Conservation (phyloP, 108 stramenopile species). For the Aurantiochytrium sp. region DNA sequence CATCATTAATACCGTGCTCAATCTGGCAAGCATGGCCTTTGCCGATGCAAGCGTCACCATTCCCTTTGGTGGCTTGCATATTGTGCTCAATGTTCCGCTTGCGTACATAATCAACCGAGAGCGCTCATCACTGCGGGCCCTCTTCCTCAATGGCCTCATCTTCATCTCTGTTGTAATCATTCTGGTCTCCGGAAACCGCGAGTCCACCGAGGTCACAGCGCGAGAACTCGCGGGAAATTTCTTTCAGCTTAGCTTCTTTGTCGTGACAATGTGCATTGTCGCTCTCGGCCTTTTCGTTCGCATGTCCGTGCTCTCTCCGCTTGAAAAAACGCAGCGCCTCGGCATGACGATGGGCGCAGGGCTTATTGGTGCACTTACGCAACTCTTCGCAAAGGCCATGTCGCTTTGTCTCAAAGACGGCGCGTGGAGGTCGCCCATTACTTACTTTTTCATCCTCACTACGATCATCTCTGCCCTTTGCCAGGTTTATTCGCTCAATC, state of each 20-base stretch:
- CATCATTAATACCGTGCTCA: not conserved
- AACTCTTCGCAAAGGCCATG: not conserved
- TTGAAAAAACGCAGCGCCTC: not conserved
- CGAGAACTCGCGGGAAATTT: not conserved
- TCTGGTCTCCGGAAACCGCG: not conserved
- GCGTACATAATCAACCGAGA: not conserved
- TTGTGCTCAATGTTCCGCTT: not conserved
- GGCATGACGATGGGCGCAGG: not conserved
- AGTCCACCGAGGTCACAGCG: not conserved
- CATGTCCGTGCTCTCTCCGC: not conserved
- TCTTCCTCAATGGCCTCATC: not conserved
- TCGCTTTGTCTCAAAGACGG: not conserved
- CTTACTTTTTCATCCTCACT: not conserved
- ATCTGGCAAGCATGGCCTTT: not conserved
- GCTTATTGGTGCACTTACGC: not conserved
- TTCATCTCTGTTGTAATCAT: not conserved
- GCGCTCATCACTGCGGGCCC: not conserved
- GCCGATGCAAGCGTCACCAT: not conserved
- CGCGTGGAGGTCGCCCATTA: not conserved
- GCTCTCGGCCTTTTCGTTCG: not conserved
- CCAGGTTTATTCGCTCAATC: not conserved
- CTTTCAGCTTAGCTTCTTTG: not conserved
- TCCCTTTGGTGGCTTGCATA: slow-evolving; percentile 8
- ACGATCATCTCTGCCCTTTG: not conserved
- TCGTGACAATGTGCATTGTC: not conserved